phyloP scores from a whole-genome alignment of 495 filamentous ascomycete species.

The Aspergillus carlsbadensis region DNA sequence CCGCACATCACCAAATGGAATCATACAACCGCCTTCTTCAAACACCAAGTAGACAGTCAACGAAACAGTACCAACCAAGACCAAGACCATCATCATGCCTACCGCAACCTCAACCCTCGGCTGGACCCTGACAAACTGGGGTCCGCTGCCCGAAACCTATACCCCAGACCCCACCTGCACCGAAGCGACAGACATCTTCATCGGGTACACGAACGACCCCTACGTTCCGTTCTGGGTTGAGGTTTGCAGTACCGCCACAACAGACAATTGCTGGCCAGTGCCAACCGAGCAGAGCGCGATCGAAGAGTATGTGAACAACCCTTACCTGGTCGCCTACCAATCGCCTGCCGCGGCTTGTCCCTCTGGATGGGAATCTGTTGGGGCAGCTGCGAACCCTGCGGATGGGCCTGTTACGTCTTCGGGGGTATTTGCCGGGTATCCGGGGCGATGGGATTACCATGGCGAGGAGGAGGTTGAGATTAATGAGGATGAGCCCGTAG shows the following conservation, averaged over 20 bases:
- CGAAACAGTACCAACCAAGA: too few species aligned
- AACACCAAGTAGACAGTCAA: too few species aligned
- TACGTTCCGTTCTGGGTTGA: not conserved
- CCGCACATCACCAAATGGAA: too few species aligned
- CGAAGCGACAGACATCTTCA: not conserved
- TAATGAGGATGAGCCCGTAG: too few species aligned
- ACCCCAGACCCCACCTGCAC: not conserved
- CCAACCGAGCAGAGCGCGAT: not conserved
- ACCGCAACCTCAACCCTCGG: conserved; percentile 8
- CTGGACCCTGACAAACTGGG: conserved; percentile 10
- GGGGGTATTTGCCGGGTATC: not conserved
- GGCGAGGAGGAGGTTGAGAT: not conserved
- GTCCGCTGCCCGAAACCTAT: not conserved
- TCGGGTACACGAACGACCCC: not conserved
- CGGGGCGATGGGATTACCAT: not conserved
- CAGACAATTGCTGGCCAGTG: not conserved
- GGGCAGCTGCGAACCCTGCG: not conserved
- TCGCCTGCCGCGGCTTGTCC: conserved; percentile 3
- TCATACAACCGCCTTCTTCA: too few species aligned
- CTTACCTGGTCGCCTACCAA: not conserved
- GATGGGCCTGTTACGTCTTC: not conserved
- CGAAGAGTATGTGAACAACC: not conserved
- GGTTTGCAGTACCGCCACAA: not conserved
- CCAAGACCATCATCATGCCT: not conserved
- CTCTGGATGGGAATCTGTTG: not conserved